Evolutionary conservation across 148 eudicot species (phyloP).

Genomic region (Chenopodium berlandieri): DNA sequence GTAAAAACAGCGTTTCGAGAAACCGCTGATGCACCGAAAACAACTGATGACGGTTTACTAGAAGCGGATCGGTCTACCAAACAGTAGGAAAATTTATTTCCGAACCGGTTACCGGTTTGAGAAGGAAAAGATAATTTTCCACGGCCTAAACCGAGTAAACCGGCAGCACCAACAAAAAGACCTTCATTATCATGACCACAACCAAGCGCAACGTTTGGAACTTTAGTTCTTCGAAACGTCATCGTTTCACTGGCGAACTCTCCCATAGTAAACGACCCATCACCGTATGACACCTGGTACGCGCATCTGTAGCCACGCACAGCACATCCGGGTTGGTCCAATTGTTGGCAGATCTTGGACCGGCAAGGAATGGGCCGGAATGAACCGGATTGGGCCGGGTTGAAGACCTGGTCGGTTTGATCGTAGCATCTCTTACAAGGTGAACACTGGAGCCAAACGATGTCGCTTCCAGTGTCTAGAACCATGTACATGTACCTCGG

Average conservation of each 20-base stretch:
- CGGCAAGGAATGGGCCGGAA: conserved; percentile 53
- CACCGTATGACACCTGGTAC: conserved; percentile 87
- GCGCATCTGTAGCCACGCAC: conserved; percentile 49
- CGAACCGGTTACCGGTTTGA: conserved; percentile 71
- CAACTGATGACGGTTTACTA: conserved; percentile 66
- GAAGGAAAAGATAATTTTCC: conserved; percentile 74
- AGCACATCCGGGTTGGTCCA: conserved; percentile 76
- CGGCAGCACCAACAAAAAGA: conserved; percentile 84
- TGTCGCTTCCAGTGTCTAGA: conserved; percentile 89
- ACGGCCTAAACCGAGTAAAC: conserved; percentile 77
- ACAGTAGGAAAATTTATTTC: conserved; percentile 75
- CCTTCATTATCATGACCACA: conserved; percentile 98
- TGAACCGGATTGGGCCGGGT: conserved; percentile 57
- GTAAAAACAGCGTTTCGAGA: conserved; percentile 63
- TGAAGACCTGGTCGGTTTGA: conserved; percentile 74
- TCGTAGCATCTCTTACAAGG: conserved; percentile 80
- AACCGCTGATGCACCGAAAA: conserved; percentile 66
- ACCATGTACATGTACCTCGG: conserved; percentile 79
- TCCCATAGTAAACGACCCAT: conserved; percentile 82
- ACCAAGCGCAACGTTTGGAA: conserved; percentile 71
- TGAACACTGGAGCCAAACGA: conserved; percentile 86
- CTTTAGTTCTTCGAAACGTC: conserved; percentile 55
- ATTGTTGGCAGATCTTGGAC: conserved; percentile 56
- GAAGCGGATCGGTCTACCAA: conserved; percentile 79
- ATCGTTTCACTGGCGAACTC: conserved; percentile 87